A percentile compares a stretch with the other conserved stretches of the same genome.
These are phyloP conservation scores for Serendipita sp. DNA, from an alignment of 768 basidiomycete genomes.

Conservation along the genomic window DNA sequence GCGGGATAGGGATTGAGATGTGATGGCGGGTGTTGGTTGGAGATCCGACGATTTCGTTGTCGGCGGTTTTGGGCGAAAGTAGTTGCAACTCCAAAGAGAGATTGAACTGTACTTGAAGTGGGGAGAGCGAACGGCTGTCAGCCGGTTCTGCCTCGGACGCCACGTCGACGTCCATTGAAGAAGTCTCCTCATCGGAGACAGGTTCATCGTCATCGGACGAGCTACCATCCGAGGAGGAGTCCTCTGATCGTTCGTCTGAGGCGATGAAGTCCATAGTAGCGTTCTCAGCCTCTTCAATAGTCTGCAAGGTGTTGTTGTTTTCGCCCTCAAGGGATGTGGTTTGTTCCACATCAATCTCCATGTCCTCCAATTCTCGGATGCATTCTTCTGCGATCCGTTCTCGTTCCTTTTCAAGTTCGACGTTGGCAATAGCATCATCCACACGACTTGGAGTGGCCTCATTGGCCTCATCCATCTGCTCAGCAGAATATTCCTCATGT, in stretches of 20 bases:
- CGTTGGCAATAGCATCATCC: neutral
- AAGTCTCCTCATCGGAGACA: neutral
- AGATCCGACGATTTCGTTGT: no score
- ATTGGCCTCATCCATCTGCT: neutral
- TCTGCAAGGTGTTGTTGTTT: neutral
- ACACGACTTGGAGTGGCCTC: neutral
- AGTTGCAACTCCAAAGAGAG: no score
- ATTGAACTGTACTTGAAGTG: no score
- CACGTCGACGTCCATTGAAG: neutral
- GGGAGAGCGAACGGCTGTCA: no score
- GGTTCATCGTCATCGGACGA: neutral
- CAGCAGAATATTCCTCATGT: neutral
- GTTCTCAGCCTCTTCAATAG: neutral
- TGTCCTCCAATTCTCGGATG: constrained; percentile 2
- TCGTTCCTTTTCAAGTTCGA: neutral
- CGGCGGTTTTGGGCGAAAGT: no score
- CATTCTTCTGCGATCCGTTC: neutral
- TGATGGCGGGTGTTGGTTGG: no score
- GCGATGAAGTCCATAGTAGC: neutral
- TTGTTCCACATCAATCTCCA: neutral
- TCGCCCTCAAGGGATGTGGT: neutral
- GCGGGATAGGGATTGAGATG: no score
- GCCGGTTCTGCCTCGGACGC: neutral
- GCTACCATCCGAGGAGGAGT: neutral
- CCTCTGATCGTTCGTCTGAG: neutral